Evolutionary conservation across 2,329 filamentous ascomycete species (phyloP).

Genomic region (Ophiostoma piceae): DNA sequence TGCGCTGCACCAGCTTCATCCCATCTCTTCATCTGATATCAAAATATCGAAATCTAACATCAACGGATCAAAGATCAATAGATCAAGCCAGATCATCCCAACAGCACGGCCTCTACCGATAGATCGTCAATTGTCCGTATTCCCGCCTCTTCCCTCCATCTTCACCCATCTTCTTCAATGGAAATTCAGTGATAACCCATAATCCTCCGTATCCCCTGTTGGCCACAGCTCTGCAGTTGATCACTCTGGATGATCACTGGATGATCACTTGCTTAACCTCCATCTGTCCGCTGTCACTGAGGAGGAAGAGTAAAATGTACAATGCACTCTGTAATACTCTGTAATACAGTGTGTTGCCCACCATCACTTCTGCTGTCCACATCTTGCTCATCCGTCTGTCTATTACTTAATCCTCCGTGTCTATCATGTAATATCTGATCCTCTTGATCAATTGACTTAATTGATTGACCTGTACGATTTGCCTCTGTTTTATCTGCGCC

Average conservation of each 20-base stretch:
- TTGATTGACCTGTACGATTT: not conserved
- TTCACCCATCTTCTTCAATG: not conserved
- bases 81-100: constrained; percentile 12
- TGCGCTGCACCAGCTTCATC: not conserved
- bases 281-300: not conserved
- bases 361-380: not conserved
- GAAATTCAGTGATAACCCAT: not conserved
- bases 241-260: not conserved
- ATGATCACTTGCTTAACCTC: not conserved
- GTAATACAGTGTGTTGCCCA: no score
- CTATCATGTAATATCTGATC: constrained; percentile 4
- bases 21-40: not conserved
- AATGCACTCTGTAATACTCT: no score
- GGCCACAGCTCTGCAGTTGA: not conserved
- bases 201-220: constrained; percentile 11
- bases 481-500: not conserved
- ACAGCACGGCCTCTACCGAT: constrained; percentile 13
- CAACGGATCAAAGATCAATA: not conserved
- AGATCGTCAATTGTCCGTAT: not conserved
- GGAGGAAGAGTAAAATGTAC: no score
- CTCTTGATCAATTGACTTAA: not conserved
- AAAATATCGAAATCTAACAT: not conserved
- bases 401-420: constrained; percentile 2
- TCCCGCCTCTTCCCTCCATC: not conserved
- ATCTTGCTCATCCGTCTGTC: not conserved